Base-by-base conservation (phyloP, 2,329 filamentous ascomycete species). In the Penicillium sp. region DNA sequence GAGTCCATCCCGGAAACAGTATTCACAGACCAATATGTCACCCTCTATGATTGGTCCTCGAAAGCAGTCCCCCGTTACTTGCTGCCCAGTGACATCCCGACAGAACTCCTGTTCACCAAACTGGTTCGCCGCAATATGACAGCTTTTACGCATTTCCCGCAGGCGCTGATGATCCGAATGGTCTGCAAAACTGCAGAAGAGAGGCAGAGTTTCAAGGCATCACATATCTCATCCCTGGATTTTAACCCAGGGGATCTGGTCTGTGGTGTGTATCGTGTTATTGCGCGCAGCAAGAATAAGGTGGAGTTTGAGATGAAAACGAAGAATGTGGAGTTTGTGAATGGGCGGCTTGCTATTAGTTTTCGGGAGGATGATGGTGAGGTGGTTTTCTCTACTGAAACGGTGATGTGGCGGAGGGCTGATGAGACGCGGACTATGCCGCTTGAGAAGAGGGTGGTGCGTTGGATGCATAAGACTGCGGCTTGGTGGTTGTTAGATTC, bases 401-500 rank as follows among this genome's bases (percentile, higher is more conserved):
- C 63, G 3, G 47, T 62, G 6, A 67, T 67, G 63, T 70, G 67
- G 67, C 60, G 54, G 20, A 49, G 41, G 15, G 48, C 41, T 3
- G 55, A 55, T 28, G 53, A 60, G 20, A 46, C 15, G 8, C 44
- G 46, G 23, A 47, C 24, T 15, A 57, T 70, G 58, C 66, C 66
- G 9, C 50, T 70, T 42, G 67, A 71, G 46, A 61, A 53, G 13
- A 49, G 50, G 10, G n/a, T 60, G 24, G 10, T 62, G n/a, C 56
- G 54, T 8, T 69, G 60, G 46, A 47, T 70, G 47, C 66, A 71
- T 52, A 66, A 70, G 45, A 55, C 62, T 28, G 61, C 64, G 18
- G 45, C 66, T 25, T 70, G 67, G 68, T 70, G 66, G 66, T 56
- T 71, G 48, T 44, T 70, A 45, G 66, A 67, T 47, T 67, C 65